Percentiles rank a stretch among this genome's conserved stretches.
Conservation (phyloP, 2,329 filamentous ascomycete genomes). For the Tolypocladium paradoxum region DNA sequence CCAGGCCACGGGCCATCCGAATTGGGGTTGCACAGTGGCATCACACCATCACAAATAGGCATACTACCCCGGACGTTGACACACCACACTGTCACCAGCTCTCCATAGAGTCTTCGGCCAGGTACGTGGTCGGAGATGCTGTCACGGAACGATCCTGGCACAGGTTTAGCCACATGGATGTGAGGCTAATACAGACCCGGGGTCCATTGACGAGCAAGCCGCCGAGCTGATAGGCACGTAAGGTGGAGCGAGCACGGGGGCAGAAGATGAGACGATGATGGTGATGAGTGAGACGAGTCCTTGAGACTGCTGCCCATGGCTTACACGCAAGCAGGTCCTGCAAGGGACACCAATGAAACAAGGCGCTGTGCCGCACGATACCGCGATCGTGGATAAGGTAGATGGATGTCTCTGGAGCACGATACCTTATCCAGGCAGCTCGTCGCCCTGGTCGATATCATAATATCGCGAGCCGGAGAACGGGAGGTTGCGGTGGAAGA, state of each 20-base stretch:
- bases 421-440: not conserved
- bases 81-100: not conserved
- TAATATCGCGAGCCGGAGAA: too few species aligned
- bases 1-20: not conserved
- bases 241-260: too few species aligned
- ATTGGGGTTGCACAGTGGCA: not conserved
- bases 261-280: not conserved
- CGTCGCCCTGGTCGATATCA: too few species aligned
- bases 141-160: not conserved
- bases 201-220: not conserved
- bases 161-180: not conserved
- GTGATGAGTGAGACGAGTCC: not conserved
- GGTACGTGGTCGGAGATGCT: not conserved
- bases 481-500: not conserved
- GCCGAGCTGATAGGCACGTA: too few species aligned
- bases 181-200: not conserved
- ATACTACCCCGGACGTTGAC: not conserved
- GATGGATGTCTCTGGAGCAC: too few species aligned
- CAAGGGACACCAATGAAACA: not conserved
- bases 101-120: not conserved
- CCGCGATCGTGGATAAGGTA: too few species aligned
- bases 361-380: too few species aligned
- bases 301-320: not conserved
- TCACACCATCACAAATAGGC: not conserved
- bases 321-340: not conserved